Evolutionary conservation across 73 alveolate species (phyloP), one percentile per base, ranked within the genome.

Genomic region (Halteria grandinella): DNA sequence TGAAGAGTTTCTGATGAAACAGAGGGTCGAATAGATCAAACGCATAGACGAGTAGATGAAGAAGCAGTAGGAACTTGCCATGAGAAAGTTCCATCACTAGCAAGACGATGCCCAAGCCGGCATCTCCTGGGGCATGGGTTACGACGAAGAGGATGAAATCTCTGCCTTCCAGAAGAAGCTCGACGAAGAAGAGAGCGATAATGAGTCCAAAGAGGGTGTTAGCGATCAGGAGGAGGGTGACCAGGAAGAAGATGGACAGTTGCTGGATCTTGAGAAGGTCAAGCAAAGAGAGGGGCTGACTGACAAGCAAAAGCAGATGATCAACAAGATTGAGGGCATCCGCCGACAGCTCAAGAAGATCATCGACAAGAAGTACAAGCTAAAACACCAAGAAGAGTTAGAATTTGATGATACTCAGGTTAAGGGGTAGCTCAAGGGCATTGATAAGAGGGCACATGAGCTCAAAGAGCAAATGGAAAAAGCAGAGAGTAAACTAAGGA

Each of bases 21-120:
- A 21, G 74, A 40, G 75, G 33, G 53, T 58, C 1, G 71, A 60
- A n/a, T n/a, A 49, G 29, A 44, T 69, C 1, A 49, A 54, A 33
- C 34, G 53, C 28, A 29, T 64, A 39, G 53, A 36, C 49, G 64
- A 69, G 55, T 24, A 39, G 78, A 73, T 43, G 23, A 79, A 64
- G 29, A n/a, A 69, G 18, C 34, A 34, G 32, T 39, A 66, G 5
- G 62, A 53, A 21, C 29, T 49, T 17, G 37, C 48, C 12, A 24
- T 63, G 0, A 0, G 69, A 31, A 29, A 41, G 27, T 2, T 59
- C 0, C 70, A 49, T 17, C 54, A 60, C 17, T 33, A 8, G 5
- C 55, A 52, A 0, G 81, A 58, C 2, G 88, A 77, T n/a, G n/a
- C n/a, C n/a, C n/a, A n/a, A n/a, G n/a, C n/a, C 41, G 83, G 83